Evolutionary conservation across 108 stramenopile genomes (phyloP).

Genomic region (Pseudonitzschia multistriata): DNA sequence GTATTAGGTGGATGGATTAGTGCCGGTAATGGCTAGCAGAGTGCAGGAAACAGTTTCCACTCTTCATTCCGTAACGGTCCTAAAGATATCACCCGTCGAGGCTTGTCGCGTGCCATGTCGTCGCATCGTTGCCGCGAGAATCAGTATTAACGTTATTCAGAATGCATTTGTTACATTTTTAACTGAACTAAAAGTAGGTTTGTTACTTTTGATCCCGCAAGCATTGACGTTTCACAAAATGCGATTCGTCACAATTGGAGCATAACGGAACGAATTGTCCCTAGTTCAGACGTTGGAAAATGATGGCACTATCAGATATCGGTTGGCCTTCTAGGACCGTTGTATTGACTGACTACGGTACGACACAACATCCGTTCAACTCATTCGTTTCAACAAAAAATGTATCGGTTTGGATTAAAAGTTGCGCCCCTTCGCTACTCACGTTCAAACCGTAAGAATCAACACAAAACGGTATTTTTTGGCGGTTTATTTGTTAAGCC

Average conservation of each 20-base stretch:
- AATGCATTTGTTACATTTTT: too few species aligned
- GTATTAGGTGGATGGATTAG: too few species aligned
- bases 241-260: neutral
- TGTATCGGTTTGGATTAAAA: neutral
- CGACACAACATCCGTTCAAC: neutral
- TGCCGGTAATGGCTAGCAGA: too few species aligned
- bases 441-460: conserved; percentile 1
- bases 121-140: too few species aligned
- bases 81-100: too few species aligned
- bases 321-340: neutral
- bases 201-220: too few species aligned
- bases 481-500: neutral
- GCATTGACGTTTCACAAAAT: too few species aligned
- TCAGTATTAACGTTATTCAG: too few species aligned
- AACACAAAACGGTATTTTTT: conserved; percentile 1
- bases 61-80: too few species aligned
- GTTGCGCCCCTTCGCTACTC: neutral
- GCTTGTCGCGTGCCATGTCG: too few species aligned
- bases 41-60: too few species aligned
- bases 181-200: too few species aligned
- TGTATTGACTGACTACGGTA: neutral
- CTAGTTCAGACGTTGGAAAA: neutral
- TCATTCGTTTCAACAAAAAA: neutral
- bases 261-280: neutral
- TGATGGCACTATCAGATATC: neutral